Evolutionary conservation across 2,329 filamentous ascomycete species (phyloP), one percentile per base, ranked within the genome.

Genomic region (Scedosporium apiospermum): DNA sequence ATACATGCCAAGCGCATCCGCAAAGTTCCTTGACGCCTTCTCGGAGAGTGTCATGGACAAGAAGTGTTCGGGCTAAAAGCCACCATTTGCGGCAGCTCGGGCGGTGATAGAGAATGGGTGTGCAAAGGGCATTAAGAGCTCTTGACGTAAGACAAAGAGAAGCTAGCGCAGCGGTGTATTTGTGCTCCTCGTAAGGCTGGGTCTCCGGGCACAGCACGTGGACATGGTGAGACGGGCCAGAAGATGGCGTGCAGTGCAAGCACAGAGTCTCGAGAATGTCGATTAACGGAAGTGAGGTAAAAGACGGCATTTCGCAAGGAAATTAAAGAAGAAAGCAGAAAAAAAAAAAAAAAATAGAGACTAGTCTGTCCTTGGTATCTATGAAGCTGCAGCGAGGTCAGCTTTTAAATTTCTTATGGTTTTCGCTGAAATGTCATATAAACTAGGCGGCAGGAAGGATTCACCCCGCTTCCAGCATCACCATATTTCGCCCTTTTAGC

Each of bases 61-160:
- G 21, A n/a, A 62, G 55, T 6, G 61, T 62, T 34, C 57, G 38
- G 12, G 53, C 38, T 14, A 62, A 53, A 10, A 58, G 61, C 53
- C 34, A 44, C 61, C 61, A 62, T 9, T 23, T 23, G 9, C 23
- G n/a, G 41, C 53, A 58, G 14, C 16, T 34, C 0, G 61, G 61
- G 9, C 30, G 23, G 38, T 62, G 61, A 23, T 62, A 62, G 6
- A 62, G 41, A 21, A 26, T 27, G 2, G 61, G 55, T 9, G 61
- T 62, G 5, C 34, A 53, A 34, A 62, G 23, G 27, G 34, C 53
- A 41, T 46, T 18, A 23, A 58, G 18, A 5, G 12, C 16, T n/a
- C 30, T 58, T 16, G 61, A 62, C 4, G 61, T 49, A 2, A 51
- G 53, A 14, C 61, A 62, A 53, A 62, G 41, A 12, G 51, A 21